A percentile compares a stretch with the other conserved stretches of the same genome.
phyloP scores from a whole-genome alignment of 106 monocot species.

The Apostasia ramifera region DNA sequence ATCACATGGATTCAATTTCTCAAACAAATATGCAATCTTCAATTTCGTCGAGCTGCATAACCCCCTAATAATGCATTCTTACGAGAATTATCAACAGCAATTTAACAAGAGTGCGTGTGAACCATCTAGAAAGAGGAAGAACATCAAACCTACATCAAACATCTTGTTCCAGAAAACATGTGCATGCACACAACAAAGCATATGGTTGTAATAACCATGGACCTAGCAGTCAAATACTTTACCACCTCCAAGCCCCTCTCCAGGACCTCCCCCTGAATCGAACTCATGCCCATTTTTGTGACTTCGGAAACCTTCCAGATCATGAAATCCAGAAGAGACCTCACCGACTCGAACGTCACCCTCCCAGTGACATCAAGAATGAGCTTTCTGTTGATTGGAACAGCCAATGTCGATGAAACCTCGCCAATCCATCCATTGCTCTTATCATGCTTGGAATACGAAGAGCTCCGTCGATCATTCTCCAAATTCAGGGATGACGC shows the following conservation, averaged over 20 bases:
- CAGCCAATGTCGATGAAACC: conserved; percentile 39
- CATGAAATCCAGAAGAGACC: conserved; percentile 63
- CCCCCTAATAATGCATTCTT: too few relatives aligned
- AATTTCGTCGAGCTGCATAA: too few relatives aligned
- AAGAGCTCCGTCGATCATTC: background rate
- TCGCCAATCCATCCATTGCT: conserved; percentile 35
- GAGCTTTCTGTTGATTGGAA: conserved; percentile 59
- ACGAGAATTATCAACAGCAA: too few relatives aligned
- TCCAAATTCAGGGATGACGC: background rate
- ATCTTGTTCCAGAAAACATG: conserved; percentile 31
- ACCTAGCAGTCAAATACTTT: conserved; percentile 55
- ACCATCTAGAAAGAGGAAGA: background rate
- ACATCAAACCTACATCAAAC: conserved; percentile 29
- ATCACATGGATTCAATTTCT: too few relatives aligned
- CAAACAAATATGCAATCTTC: too few relatives aligned
- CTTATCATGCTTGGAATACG: background rate
- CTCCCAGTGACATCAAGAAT: conserved; percentile 74
- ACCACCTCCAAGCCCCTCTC: conserved; percentile 42
- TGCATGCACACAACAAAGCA: conserved; percentile 70
- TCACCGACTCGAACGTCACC: conserved; percentile 60
- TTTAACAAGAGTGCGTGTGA: background rate
- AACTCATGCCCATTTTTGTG: conserved; percentile 22
- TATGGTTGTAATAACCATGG: conserved; percentile 54
- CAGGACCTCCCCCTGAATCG: conserved; percentile 26
- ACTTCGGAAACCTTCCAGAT: conserved; percentile 30